Conservation (phyloP, 768 basidiomycete genomes). For the Boletellus ananiceps region DNA sequence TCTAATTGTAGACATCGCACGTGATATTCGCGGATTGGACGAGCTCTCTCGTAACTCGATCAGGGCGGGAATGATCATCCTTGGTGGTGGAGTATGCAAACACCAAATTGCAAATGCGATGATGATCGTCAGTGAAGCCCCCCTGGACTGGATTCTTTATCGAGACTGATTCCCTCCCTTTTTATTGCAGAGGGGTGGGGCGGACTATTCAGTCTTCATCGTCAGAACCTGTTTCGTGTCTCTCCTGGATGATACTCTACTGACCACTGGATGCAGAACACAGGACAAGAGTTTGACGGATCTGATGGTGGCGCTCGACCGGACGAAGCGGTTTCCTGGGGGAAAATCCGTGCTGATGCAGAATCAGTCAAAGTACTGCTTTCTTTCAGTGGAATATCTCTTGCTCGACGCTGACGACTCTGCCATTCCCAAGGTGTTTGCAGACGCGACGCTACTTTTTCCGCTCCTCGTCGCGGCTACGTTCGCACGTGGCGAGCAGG, state of each 20-base stretch:
- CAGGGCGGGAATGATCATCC: conserved; percentile 97
- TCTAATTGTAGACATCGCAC: conserved; percentile 87
- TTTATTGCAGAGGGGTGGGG: conserved; percentile 79
- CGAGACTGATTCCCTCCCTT: neutral
- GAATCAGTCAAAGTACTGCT: conserved; percentile 74
- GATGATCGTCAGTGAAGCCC: conserved; percentile 69
- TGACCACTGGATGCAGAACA: conserved; percentile 55
- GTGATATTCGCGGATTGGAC: conserved; percentile 89
- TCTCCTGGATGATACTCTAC: neutral
- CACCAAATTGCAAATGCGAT: conserved; percentile 99
- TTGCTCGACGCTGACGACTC: conserved; percentile 3
- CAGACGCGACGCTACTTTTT: conserved; percentile 96
- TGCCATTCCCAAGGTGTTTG: conserved; percentile 54
- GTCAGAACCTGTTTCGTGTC: conserved; percentile 39
- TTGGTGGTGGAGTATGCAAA: conserved; percentile 98
- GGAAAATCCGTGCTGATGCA: conserved; percentile 86
- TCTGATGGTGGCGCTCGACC: conserved; percentile 96
- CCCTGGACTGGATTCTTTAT: too few relatives aligned
- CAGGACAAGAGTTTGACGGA: conserved; percentile 98
- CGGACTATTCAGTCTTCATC: conserved; percentile 95
- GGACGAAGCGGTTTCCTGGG: conserved; percentile 98
- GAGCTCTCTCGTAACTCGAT: conserved; percentile 81
- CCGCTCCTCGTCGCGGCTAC: conserved; percentile 94
- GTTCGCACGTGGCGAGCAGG: conserved; percentile 53
- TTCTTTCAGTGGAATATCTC: neutral